Evolutionary conservation across 2,329 filamentous ascomycete species (phyloP).

Genomic region (Penicillium sp.): DNA sequence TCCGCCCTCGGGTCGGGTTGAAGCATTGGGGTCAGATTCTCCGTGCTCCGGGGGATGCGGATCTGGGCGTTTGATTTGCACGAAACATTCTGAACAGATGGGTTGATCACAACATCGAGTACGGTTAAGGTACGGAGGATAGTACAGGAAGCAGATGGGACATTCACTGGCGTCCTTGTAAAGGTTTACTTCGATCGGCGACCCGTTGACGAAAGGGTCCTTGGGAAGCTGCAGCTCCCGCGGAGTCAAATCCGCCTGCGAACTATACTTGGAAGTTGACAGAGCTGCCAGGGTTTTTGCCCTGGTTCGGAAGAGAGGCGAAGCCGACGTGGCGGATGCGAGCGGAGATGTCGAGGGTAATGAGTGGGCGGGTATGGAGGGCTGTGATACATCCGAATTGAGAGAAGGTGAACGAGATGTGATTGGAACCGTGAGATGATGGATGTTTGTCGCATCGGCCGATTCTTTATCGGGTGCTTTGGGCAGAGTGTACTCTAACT

Average conservation of each 20-base stretch:
- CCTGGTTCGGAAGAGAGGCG: slow-evolving; percentile 69
- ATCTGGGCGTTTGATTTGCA: slow-evolving; percentile 93
- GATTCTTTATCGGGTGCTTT: slow-evolving; percentile 46
- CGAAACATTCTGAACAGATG: slow-evolving; percentile 98
- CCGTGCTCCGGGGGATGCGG: slow-evolving; percentile 81
- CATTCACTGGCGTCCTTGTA: slow-evolving; percentile 91
- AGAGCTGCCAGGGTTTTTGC: slow-evolving; percentile 85
- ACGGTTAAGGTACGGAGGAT: slow-evolving; percentile 88
- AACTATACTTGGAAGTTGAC: slow-evolving; percentile 67
- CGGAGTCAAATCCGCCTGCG: slow-evolving; percentile 66
- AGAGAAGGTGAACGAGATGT: slow-evolving; percentile 70
- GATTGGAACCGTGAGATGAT: slow-evolving; percentile 75
- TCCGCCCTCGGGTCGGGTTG: slow-evolving; percentile 29
- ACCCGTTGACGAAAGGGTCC: slow-evolving; percentile 89
- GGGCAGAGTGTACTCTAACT: slow-evolving; percentile 53
- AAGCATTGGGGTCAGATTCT: slow-evolving; percentile 41
- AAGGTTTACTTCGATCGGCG: slow-evolving; percentile 83
- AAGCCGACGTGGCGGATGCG: slow-evolving; percentile 47
- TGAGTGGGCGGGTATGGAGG: slow-evolving; percentile 59
- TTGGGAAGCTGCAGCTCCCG: slow-evolving; percentile 74
- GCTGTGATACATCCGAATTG: slow-evolving; percentile 67
- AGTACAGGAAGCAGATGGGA: slow-evolving; percentile 94
- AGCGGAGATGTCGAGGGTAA: slow-evolving; percentile 57
- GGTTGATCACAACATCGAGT: slow-evolving; percentile 93
- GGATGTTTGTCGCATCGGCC: slow-evolving; percentile 57